phyloP scores from a whole-genome alignment of 2,329 filamentous ascomycete species.

The Talaromyces pinophilus region DNA sequence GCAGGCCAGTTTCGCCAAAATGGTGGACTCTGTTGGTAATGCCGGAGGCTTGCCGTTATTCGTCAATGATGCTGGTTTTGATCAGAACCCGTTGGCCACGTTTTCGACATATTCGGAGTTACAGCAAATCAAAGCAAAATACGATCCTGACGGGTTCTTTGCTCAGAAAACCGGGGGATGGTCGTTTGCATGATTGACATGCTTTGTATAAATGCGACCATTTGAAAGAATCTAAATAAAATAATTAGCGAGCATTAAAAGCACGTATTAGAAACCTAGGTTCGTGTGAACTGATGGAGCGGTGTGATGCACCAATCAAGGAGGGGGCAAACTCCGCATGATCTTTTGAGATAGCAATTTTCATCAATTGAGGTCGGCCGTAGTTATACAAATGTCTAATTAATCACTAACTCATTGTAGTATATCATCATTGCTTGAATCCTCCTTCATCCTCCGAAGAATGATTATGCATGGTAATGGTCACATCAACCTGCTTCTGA shows the following conservation, averaged over 20 bases:
- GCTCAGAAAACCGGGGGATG: neutral
- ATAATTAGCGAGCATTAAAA: neutral
- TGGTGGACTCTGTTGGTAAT: slow-evolving; percentile 33
- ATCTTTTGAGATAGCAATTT: neutral
- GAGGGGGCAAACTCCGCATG: neutral
- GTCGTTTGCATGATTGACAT: neutral
- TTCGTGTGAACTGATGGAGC: neutral
- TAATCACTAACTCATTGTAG: neutral
- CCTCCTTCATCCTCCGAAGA: neutral
- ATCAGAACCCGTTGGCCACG: slow-evolving; percentile 32
- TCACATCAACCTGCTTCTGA: slow-evolving; percentile 14
- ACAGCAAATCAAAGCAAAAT: slow-evolving; percentile 41
- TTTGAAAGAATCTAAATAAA: neutral
- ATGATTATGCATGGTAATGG: slow-evolving; percentile 1
- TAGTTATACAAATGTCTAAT: neutral
- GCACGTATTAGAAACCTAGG: neutral
- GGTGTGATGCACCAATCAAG: neutral
- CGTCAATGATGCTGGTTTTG: slow-evolving; percentile 38
- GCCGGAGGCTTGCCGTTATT: slow-evolving; percentile 33
- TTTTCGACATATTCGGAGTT: slow-evolving; percentile 38
- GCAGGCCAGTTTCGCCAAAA: slow-evolving; percentile 34
- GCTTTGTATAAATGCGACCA: neutral
- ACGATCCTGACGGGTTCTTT: slow-evolving; percentile 36
- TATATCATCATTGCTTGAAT: neutral
- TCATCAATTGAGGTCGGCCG: neutral